Conservation (phyloP, 345 rosid species). For the Physaria fendleri region DNA sequence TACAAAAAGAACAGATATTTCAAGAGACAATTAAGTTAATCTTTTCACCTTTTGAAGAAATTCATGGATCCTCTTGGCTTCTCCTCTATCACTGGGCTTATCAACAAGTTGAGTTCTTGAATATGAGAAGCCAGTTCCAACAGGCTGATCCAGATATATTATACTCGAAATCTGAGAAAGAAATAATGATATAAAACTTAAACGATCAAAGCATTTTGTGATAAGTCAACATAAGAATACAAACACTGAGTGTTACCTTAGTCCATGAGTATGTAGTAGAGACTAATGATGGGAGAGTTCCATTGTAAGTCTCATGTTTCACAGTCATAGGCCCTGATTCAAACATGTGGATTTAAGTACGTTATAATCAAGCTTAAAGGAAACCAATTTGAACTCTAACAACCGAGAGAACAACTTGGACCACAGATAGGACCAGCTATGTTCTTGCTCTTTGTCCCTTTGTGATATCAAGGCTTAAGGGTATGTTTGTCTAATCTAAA, state of each 20-base stretch:
- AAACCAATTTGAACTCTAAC: too few relatives aligned
- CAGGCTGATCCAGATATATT: conserved; percentile 68
- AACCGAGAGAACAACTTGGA: too few relatives aligned
- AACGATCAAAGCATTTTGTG: conserved; percentile 25
- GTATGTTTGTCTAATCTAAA: not conserved
- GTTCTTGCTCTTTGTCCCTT: too few relatives aligned
- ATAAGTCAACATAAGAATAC: conserved; percentile 38
- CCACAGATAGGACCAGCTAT: too few relatives aligned
- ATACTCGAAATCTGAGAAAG: conserved; percentile 52
- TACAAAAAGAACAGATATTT: not conserved
- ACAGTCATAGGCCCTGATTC: conserved; percentile 51
- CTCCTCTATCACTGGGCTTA: conserved; percentile 40
- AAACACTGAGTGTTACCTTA: conserved; percentile 40
- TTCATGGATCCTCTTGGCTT: conserved; percentile 34
- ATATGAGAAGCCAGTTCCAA: conserved; percentile 75
- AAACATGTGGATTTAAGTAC: not conserved
- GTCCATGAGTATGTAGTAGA: conserved; percentile 68
- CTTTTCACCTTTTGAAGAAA: conserved; percentile 63
- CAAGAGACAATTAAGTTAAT: too few relatives aligned
- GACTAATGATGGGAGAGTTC: conserved; percentile 52
- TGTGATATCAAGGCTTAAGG: not conserved
- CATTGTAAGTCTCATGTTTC: conserved; percentile 45
- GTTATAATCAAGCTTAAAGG: too few relatives aligned
- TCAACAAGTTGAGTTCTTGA: conserved; percentile 32
- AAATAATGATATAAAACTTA: conserved; percentile 9